Percentiles rank a stretch among this genome's conserved stretches.
phyloP scores from a whole-genome alignment of 495 filamentous ascomycete genomes.

The Penicillium ucsense region DNA sequence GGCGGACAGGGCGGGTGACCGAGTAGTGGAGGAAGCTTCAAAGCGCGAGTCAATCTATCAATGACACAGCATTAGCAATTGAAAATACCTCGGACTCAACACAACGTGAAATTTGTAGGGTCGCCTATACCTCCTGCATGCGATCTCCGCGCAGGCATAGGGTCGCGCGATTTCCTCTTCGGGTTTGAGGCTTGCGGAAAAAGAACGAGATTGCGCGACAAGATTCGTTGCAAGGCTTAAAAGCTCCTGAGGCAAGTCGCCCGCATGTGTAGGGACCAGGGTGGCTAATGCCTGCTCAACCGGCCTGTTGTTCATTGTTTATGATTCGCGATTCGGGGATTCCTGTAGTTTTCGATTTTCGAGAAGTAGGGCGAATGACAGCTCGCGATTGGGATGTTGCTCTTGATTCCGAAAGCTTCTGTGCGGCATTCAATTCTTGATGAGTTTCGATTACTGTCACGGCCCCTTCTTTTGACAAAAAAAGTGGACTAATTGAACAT shows the following conservation, averaged over 20 bases:
- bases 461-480: no score
- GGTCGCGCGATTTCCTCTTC: slow-evolving; percentile 82
- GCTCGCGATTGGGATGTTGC: no score
- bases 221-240: slow-evolving; percentile 68
- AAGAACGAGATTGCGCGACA: slow-evolving; percentile 76
- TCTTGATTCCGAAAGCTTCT: no score
- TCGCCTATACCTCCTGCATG: slow-evolving; percentile 62
- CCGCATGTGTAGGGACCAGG: slow-evolving; percentile 68
- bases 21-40: slow-evolving; percentile 75
- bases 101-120: not conserved
- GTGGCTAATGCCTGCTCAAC: slow-evolving; percentile 67
- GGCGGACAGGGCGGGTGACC: slow-evolving; percentile 77
- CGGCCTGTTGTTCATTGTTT: slow-evolving; percentile 46
- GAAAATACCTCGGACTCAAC: slow-evolving; percentile 3
- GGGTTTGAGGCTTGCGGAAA: slow-evolving; percentile 66
- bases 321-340: not conserved
- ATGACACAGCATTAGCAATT: not conserved
- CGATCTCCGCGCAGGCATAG: slow-evolving; percentile 86
- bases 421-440: no score
- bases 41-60: slow-evolving; percentile 62
- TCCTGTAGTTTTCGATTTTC: not conserved
- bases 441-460: no score
- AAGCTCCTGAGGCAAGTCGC: slow-evolving; percentile 63
- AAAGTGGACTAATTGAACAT: no score
- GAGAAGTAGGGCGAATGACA: no score